Conservation (phyloP, 148 eudicot species). For the Cornus kousa region DNA sequence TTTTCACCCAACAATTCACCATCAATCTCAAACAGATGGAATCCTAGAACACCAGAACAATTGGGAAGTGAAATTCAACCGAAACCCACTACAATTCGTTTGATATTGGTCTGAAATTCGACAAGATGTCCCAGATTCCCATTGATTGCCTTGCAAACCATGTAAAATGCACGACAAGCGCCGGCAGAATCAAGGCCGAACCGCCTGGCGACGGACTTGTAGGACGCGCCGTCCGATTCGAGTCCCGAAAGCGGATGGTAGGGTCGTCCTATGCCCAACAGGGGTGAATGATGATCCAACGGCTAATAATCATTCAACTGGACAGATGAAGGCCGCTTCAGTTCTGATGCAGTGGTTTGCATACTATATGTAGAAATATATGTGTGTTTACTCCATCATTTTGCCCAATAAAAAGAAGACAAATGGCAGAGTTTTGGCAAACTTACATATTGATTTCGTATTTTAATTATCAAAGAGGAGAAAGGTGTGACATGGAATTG, state of each 20-base stretch:
- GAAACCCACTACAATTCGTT: conserved; percentile 53
- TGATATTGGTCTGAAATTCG: conserved; percentile 47
- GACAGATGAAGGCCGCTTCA: conserved; percentile 57
- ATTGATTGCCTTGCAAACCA: conserved; percentile 61
- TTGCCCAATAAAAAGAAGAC: no score
- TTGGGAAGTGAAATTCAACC: conserved; percentile 68
- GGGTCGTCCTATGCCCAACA: conserved; percentile 24
- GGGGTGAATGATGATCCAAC: conserved; percentile 26
- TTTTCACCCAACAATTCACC: conserved; percentile 51
- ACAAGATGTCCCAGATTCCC: conserved; percentile 49
- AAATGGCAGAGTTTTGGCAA: no score
- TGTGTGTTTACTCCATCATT: no score
- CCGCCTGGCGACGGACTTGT: conserved; percentile 41
- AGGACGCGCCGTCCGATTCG: conserved; percentile 77
- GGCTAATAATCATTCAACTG: conserved; percentile 39
- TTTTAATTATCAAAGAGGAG: no score
- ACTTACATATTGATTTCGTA: no score
- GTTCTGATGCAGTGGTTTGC: conserved; percentile 56
- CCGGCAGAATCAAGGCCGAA: conserved; percentile 43
- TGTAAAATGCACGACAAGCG: conserved; percentile 60
- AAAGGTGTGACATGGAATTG: no score
- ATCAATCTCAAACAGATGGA: conserved; percentile 45
- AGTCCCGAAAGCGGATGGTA: conserved; percentile 82
- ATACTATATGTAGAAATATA: not conserved
- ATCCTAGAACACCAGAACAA: conserved; percentile 81